These are phyloP conservation scores for Strobilomyces echinocephalus DNA, from an alignment of 768 basidiomycete species.

Conservation along the genomic window DNA sequence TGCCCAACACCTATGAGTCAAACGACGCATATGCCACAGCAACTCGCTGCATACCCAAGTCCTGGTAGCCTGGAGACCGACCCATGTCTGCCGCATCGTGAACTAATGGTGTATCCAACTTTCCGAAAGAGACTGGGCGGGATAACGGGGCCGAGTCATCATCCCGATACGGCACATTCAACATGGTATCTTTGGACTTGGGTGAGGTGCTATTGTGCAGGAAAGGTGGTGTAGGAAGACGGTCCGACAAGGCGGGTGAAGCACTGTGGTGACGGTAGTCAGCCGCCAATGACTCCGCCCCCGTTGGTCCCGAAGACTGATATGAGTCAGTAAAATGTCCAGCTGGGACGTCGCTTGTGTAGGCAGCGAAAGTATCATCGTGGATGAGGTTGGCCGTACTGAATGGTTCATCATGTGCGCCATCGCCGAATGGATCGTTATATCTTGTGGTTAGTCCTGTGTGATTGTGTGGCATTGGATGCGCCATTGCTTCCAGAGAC, in stretches of 20 bases:
- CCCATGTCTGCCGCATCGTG: conserved; percentile 41
- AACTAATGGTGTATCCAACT: conserved; percentile 39
- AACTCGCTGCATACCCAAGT: conserved; percentile 42
- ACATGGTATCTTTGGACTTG: conserved; percentile 4
- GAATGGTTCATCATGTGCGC: conserved; percentile 22
- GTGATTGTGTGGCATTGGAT: conserved; percentile 7
- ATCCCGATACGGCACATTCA: conserved; percentile 21
- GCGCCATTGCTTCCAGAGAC: conserved; percentile 26
- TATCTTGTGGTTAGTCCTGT: conserved; percentile 8
- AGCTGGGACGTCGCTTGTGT: conserved; percentile 19
- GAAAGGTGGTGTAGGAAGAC: conserved; percentile 19
- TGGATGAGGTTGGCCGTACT: conserved; percentile 4
- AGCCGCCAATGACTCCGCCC: conserved; percentile 23
- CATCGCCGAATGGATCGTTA: conserved; percentile 27
- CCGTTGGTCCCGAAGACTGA: conserved; percentile 12
- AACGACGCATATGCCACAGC: not conserved
- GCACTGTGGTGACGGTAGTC: conserved; percentile 22
- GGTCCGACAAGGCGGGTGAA: conserved; percentile 15
- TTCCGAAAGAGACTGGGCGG: conserved; percentile 17
- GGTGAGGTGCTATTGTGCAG: conserved; percentile 1
- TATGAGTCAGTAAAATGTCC: conserved; percentile 6
- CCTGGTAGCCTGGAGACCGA: conserved; percentile 40
- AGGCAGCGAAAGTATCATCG: conserved; percentile 19
- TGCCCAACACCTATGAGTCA: conserved; percentile 23
- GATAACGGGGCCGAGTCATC: conserved; percentile 12